phyloP scores from a whole-genome alignment of 306 rosid species.

The barrel medic (Medicago truncatula) region MtrunA17r5.0-ANR NC_053046.1:8987501-8988000 shows the following conservation, averaged over 20 bases:
- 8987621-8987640: constrained; percentile 97
- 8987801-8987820: constrained; percentile 39
- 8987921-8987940: constrained; percentile 41
- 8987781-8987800: background rate
- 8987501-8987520: constrained; percentile 29
- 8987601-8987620: constrained; percentile 99
- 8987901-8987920: constrained; percentile 39
- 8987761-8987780: background rate
- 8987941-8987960: constrained; percentile 47
- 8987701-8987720: background rate
- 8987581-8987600: constrained; percentile 96
- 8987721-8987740: background rate
- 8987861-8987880: constrained; percentile 88
- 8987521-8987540: constrained; percentile 33
- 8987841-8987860: constrained; percentile 83
- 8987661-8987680: constrained; percentile 31
- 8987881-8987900: constrained; percentile 36
- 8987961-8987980: constrained; percentile 44
- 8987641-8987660: constrained; percentile 73
- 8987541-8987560: constrained; percentile 60
- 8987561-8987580: constrained; percentile 89
- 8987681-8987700: constrained; percentile 7
- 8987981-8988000: constrained; percentile 31
- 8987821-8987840: constrained; percentile 87
- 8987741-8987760: constrained; percentile 9